These are phyloP conservation scores for Zymoseptoria brevis DNA, from an alignment of 2,329 filamentous ascomycete genomes.

Conservation along the genomic window DNA sequence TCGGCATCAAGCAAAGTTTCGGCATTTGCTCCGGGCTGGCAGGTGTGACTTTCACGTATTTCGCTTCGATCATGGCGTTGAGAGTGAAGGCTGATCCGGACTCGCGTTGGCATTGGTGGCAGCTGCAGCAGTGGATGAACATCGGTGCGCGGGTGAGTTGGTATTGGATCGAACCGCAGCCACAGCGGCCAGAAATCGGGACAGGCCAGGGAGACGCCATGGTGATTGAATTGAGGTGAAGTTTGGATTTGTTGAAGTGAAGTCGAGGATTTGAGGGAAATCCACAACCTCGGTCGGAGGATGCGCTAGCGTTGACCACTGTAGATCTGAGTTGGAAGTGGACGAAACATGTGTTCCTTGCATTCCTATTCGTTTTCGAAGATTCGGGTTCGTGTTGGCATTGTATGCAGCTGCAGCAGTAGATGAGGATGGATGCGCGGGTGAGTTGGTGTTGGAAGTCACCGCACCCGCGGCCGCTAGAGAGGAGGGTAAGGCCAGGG, in stretches of 20 bases:
- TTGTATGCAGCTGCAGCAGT: neutral
- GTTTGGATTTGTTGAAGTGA: neutral
- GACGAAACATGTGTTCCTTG: too few species aligned
- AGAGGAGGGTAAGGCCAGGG: neutral
- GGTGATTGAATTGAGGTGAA: neutral
- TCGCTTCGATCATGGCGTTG: neutral
- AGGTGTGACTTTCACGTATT: neutral
- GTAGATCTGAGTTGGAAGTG: too few species aligned
- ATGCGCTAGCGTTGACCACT: neutral
- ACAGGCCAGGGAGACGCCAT: neutral
- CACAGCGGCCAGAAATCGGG: neutral
- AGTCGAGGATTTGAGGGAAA: neutral
- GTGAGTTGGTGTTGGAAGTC: neutral
- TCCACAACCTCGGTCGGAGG: neutral
- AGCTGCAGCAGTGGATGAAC: conserved; percentile 2
- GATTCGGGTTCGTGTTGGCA: neutral
- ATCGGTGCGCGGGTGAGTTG: conserved; percentile 1
- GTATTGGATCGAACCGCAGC: neutral
- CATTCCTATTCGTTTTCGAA: too few species aligned
- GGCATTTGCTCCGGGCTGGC: neutral
- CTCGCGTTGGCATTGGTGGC: conserved; percentile 1
- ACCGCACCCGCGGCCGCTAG: neutral
- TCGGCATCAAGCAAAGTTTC: neutral
- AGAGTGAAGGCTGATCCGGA: neutral
- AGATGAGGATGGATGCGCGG: neutral